Base-by-base conservation (phyloP, 2,329 filamentous ascomycete genomes). In the Aspergillus piperis region DNA sequence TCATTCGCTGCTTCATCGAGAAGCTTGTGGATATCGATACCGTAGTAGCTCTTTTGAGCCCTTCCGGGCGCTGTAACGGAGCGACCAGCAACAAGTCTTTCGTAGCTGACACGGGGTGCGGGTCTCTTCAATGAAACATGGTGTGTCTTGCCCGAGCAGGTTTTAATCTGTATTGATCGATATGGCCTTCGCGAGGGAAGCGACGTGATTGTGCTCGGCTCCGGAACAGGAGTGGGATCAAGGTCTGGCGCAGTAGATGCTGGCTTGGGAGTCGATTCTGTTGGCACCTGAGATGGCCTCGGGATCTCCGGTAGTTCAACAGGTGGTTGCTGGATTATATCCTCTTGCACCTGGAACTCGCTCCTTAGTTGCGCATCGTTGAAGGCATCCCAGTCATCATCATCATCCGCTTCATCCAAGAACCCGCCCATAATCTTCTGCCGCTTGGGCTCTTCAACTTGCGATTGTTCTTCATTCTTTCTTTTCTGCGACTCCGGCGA, bases 11-110 rank as follows among this genome's bases (percentile, higher is more conserved):
- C 90, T 15, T 89, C 84, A 59, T 90, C 88, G 59, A 98, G 84
- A 41, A 99, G 80, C 58, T 87, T 82, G 74, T 97, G 92, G 36
- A 99, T 95, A 50, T 96, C 89, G 65, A 99, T 89, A 8, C 95
- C 95, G 73, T 96, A 99, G 77, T 93, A 98, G 68, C 88, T 83
- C 64, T 81, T 83, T 51, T 81, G 80, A 17, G 86, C 86, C 67
- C 80, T 81, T 17, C 84, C 84, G 32, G 80, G 75, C n/a, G 73
- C 72, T 2, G 77, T 77, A 3, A 72, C 75, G 8, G 85, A 86
- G 13, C 84, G 79, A 53, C 79, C 74, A 17, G 84, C 84, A 61
- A 86, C 79, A 3, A 85, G 71, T 61, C 79, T 77, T 67, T 87
- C 82, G 60, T 84, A 86, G 0, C 83, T 76, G 7, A 81, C 60